Base-by-base conservation (phyloP, 2,329 filamentous ascomycete species). In the Diplodia intermedia region DNA sequence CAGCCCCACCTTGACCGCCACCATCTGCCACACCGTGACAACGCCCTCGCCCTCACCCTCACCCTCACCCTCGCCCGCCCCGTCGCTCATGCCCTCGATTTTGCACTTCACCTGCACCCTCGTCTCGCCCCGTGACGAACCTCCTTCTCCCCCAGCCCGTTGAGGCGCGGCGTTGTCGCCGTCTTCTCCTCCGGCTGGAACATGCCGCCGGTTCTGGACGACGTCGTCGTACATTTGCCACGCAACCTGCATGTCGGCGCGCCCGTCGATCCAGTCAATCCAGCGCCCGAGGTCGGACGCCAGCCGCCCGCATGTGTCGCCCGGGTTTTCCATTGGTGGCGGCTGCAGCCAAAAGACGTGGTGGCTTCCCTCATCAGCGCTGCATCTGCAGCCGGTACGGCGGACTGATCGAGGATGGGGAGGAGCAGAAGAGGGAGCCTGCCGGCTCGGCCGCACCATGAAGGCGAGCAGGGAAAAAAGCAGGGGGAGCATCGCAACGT, bases 141-240 rank as follows among this genome's bases (percentile, higher is more conserved):
- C 23, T 26, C 23, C 23, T 26, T 3, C 23, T 26, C 23, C 23
- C 23, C 2, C 23, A 26, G 23, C 23, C 23, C 23, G 23, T 26
- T 26, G 23, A 3, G 23, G 23, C 23, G 23, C 23, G 2, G n/a
- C 40, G 40, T 47, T 6, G 40, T n/a, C 18, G 9, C 33, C 33
- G 33, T 36, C 33, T 36, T 36, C 23, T 8, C 12, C 38, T 31
- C 31, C 31, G 2, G 23, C 23, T 23, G 23, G 23, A 26, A 33
- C 31, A 8, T 33, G 31, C 31, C 33, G 26, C 15, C 57, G 57
- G 40, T 49, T 49, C 57, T 61, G 40, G 23, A 43, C 36, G 23
- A 60, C 18, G 56, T 60, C 56, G 56, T 47, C 57, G 40, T 61
- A 49, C 40, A 49, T 40, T 29, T 61, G 57, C 57, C 57, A 49